phyloP scores from a whole-genome alignment of 2,329 filamentous ascomycete species.

The Fusarium succisae region DNA sequence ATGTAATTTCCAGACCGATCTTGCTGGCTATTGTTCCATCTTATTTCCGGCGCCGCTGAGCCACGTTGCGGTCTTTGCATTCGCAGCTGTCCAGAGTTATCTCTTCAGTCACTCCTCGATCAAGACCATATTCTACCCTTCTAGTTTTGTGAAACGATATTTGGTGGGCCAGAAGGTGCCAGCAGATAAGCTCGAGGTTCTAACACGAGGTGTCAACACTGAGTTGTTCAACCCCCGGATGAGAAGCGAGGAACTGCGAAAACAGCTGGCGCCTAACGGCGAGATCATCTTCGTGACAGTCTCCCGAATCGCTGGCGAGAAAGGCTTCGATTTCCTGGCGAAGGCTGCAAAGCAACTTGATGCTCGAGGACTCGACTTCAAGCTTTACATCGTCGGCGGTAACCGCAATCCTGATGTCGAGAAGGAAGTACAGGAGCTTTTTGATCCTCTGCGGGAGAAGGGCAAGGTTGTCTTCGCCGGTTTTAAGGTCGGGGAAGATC shows the following conservation, averaged over 20 bases:
- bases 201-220: conserved; percentile 73
- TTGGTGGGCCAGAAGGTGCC: conserved; percentile 66
- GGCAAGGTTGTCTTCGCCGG: conserved; percentile 73
- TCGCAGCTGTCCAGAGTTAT: conserved; percentile 71
- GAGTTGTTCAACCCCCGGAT: conserved; percentile 66
- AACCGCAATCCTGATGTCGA: conserved; percentile 72
- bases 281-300: conserved; percentile 74
- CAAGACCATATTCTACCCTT: conserved; percentile 75
- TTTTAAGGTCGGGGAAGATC: conserved; percentile 67
- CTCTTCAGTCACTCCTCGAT: conserved; percentile 70
- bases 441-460: conserved; percentile 57
- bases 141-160: conserved; percentile 69
- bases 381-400: conserved; percentile 73
- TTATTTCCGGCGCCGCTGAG: conserved; percentile 73
- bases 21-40: conserved; percentile 74
- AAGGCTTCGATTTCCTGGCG: conserved; percentile 75
- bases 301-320: conserved; percentile 74
- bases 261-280: conserved; percentile 65
- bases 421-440: conserved; percentile 68
- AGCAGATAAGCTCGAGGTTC: conserved; percentile 64
- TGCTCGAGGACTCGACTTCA: conserved; percentile 65
- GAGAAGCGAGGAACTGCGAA: conserved; percentile 61
- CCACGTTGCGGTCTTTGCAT: conserved; percentile 67
- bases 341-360: conserved; percentile 64
- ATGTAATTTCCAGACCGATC: conserved; percentile 77